These are phyloP conservation scores for Lepidium africanum DNA, from an alignment of 345 rosid genomes.

Conservation along the genomic window DNA sequence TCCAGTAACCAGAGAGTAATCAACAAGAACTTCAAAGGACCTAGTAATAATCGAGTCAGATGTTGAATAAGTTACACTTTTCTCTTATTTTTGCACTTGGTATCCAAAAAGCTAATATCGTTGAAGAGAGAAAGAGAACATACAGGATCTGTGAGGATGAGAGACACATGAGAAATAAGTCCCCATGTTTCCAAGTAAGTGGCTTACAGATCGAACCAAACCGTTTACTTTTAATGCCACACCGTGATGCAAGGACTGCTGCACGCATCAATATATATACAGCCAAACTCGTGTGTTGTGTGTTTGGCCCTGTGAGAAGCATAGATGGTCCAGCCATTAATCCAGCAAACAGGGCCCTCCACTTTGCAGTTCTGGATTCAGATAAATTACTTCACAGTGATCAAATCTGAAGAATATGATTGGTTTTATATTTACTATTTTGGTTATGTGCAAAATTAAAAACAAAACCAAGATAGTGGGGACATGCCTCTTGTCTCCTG, in stretches of 20 bases:
- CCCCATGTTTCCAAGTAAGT: conserved; percentile 97
- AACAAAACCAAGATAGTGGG: conserved; percentile 2
- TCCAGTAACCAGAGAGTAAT: background rate
- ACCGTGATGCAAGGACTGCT: conserved; percentile 80
- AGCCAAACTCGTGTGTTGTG: conserved; percentile 82
- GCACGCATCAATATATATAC: conserved; percentile 93
- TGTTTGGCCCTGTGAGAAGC: conserved; percentile 78
- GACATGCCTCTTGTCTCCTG: conserved; percentile 67
- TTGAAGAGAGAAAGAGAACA: conserved; percentile 15
- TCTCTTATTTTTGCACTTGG: background rate
- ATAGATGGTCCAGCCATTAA: conserved; percentile 91
- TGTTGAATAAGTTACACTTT: background rate
- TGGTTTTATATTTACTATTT: background rate
- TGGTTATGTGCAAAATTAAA: background rate
- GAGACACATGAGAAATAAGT: conserved; percentile 90
- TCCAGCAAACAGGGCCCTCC: conserved; percentile 90
- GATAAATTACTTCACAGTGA: conserved; percentile 6
- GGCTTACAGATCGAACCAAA: conserved; percentile 81
- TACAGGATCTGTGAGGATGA: conserved; percentile 93
- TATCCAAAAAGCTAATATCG: background rate
- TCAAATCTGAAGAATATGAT: background rate
- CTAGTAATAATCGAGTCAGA: background rate
- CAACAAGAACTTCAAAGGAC: background rate
- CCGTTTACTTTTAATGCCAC: conserved; percentile 85
- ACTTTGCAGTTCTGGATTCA: conserved; percentile 63